Conservation (phyloP, 768 basidiomycete species). For the Favolaschia claudopus region DNA sequence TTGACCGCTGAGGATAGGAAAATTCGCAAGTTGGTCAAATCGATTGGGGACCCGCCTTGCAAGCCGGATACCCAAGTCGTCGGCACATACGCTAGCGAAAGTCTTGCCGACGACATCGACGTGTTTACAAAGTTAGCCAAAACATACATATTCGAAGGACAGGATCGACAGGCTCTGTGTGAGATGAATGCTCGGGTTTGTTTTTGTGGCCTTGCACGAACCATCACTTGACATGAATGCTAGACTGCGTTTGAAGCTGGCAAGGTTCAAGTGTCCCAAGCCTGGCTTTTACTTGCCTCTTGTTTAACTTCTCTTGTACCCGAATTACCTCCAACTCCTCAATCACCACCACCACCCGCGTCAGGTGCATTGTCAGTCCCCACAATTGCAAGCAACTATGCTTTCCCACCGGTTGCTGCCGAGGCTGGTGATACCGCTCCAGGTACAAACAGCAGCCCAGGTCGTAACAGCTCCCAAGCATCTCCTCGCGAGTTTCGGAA, state of each 20-base stretch:
- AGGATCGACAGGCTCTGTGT: slow-evolving; percentile 58
- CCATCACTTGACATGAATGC: neutral
- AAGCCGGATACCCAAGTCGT: slow-evolving; percentile 62
- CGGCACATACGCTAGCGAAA: slow-evolving; percentile 55
- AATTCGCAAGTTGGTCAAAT: slow-evolving; percentile 53
- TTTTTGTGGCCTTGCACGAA: neutral
- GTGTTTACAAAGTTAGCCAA: slow-evolving; percentile 68
- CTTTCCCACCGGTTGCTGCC: slow-evolving; percentile 32
- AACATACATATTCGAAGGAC: slow-evolving; percentile 63
- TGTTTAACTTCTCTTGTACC: slow-evolving; percentile 60
- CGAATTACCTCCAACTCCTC: slow-evolving; percentile 33
- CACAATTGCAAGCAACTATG: slow-evolving; percentile 38
- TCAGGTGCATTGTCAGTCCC: slow-evolving; percentile 44
- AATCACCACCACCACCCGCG: slow-evolving; percentile 29
- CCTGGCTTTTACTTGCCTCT: slow-evolving; percentile 71
- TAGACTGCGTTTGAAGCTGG: slow-evolving; percentile 70
- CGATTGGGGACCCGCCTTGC: slow-evolving; percentile 63
- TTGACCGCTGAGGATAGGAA: slow-evolving; percentile 38
- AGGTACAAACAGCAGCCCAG: slow-evolving; percentile 36
- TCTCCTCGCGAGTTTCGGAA: slow-evolving; percentile 34
- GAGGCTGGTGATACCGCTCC: slow-evolving; percentile 10
- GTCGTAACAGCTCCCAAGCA: slow-evolving; percentile 24
- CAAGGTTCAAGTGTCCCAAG: slow-evolving; percentile 63
- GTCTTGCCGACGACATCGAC: slow-evolving; percentile 49
- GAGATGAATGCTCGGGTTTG: slow-evolving; percentile 65